These are phyloP conservation scores for Thermoascus crustaceus DNA, from an alignment of 2,329 filamentous ascomycete species.

Conservation along the genomic window DNA sequence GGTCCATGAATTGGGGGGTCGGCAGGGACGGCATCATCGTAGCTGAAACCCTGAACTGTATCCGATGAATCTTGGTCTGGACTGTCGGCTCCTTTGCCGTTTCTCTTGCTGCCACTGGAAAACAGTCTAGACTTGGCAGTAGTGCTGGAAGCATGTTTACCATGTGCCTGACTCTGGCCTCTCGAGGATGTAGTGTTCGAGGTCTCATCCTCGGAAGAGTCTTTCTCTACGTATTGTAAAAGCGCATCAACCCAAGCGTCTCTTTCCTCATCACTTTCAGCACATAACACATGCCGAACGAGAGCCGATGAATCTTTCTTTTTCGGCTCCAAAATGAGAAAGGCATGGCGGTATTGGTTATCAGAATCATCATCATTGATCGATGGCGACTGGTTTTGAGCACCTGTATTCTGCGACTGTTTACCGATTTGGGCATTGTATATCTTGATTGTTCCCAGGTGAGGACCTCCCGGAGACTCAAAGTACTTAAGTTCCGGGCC, in stretches of 20 bases:
- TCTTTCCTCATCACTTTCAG: constrained; percentile 85
- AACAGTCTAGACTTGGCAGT: constrained; percentile 18
- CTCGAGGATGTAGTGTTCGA: constrained; percentile 13
- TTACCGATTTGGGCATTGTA: constrained; percentile 88
- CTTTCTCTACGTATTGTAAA: constrained; percentile 71
- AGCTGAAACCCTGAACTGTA: constrained; percentile 43
- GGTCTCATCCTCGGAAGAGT: constrained; percentile 25
- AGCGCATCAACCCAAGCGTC: constrained; percentile 91
- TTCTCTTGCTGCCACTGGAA: constrained; percentile 20
- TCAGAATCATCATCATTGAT: constrained; percentile 64
- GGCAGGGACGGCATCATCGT: constrained; percentile 49
- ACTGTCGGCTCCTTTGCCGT: constrained; percentile 29
- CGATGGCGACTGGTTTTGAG: constrained; percentile 54
- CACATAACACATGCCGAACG: constrained; percentile 89
- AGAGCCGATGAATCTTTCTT: constrained; percentile 84
- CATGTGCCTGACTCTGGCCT: constrained; percentile 11
- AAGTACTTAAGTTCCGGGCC: constrained; percentile 76
- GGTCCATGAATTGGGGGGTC: constrained; percentile 48
- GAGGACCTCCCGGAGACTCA: constrained; percentile 79
- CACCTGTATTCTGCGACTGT: constrained; percentile 59
- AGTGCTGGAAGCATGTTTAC: constrained; percentile 13
- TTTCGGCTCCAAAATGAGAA: constrained; percentile 90
- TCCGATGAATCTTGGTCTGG: constrained; percentile 28
- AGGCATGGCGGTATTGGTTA: constrained; percentile 93
- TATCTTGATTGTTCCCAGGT: constrained; percentile 89